Evolutionary conservation across 176 grass and related monocot genomes (phyloP).

Genomic region (Cocos nucifera): DNA sequence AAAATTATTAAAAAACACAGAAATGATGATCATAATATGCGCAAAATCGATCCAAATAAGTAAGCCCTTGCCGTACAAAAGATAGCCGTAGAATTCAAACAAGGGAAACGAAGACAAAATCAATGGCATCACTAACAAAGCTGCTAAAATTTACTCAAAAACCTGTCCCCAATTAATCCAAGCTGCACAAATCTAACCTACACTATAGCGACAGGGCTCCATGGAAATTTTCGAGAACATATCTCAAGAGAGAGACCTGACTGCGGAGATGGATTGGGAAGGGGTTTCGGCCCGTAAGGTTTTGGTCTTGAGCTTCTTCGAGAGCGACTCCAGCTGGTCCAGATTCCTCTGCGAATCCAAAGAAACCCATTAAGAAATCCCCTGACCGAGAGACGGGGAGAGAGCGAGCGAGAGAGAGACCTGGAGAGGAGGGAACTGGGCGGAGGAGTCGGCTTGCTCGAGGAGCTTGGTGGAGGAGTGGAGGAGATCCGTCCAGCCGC

Average conservation of each 20-base stretch:
- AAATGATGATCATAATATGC: too few relatives aligned
- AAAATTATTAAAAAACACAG: too few relatives aligned
- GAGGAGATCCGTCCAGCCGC: constrained; percentile 81
- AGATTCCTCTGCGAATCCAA: constrained; percentile 60
- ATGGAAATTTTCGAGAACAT: background rate
- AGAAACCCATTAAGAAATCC: constrained; percentile 1
- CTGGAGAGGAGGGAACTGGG: constrained; percentile 86
- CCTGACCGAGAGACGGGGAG: background rate
- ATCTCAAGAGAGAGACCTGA: constrained; percentile 31
- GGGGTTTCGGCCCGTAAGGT: constrained; percentile 80
- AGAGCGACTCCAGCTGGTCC: constrained; percentile 88
- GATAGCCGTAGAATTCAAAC: too few relatives aligned
- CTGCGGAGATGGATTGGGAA: constrained; percentile 73
- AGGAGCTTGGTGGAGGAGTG: constrained; percentile 84
- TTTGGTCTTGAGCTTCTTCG: constrained; percentile 96
- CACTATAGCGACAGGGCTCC: too few relatives aligned
- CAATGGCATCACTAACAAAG: too few relatives aligned
- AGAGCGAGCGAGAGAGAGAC: constrained; percentile 9
- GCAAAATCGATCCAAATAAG: too few relatives aligned
- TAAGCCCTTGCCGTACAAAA: too few relatives aligned
- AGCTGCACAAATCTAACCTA: too few relatives aligned
- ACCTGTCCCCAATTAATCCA: too few relatives aligned
- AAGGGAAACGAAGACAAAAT: background rate
- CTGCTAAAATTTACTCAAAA: too few relatives aligned
- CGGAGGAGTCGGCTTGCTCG: constrained; percentile 66